A percentile compares a stretch with the other conserved stretches of the same genome.
Evolutionary conservation across 2,329 filamentous ascomycete genomes (phyloP).

Genomic region (Lachnellula cervina): DNA sequence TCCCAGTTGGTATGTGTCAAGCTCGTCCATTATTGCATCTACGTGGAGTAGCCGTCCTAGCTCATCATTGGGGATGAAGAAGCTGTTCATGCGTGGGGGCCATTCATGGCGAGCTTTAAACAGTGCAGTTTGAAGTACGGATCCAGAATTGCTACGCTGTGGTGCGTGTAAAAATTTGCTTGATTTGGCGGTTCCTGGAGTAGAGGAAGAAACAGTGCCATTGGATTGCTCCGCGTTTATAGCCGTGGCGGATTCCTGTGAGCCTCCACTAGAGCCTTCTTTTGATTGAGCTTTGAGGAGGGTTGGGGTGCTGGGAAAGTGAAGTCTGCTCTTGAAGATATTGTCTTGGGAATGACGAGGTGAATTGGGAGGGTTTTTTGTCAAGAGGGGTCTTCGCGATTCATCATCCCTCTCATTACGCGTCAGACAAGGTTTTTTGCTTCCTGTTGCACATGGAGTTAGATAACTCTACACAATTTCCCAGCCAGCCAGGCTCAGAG

Average conservation of each 20-base stretch:
- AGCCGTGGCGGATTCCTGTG: neutral
- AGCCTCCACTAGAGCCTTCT: neutral
- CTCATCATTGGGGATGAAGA: neutral
- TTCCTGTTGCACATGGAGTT: neutral
- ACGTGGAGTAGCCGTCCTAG: neutral
- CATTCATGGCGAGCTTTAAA: neutral
- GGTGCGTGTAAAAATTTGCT: neutral
- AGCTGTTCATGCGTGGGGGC: neutral
- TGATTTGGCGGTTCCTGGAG: neutral
- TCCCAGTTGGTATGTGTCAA: neutral
- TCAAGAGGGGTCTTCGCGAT: neutral
- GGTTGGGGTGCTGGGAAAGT: neutral
- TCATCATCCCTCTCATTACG: neutral
- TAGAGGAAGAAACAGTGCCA: neutral
- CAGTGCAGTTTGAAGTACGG: neutral
- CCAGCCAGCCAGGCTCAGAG: neutral
- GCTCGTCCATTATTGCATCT: neutral
- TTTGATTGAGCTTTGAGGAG: neutral
- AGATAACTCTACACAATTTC: neutral
- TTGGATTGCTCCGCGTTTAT: no score
- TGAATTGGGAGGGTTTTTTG: neutral
- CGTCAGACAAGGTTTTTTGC: no score
- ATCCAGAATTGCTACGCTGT: neutral
- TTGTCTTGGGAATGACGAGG: neutral
- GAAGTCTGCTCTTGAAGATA: neutral